Evolutionary conservation across 1,284 basidiomycete species (phyloP), one percentile per base, ranked within the genome.

Genomic region (Moniliella sp.): DNA sequence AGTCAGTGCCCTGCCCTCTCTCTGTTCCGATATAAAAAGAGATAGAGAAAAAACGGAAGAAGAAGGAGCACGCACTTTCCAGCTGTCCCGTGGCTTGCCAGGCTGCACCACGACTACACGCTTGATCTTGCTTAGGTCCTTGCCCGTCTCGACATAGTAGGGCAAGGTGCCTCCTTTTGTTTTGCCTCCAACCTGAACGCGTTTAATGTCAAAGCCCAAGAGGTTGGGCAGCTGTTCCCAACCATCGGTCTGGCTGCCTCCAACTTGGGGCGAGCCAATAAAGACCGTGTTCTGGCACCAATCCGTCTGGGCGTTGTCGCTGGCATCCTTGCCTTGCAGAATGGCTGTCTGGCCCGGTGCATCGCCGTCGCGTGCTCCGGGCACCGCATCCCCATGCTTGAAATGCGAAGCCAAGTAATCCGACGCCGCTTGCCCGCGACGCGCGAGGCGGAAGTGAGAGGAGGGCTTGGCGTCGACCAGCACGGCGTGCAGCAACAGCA

Each of bases 161-260:
- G 36, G 31, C 16, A 19, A 12, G 12, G 14, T 27, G 12, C 23
- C 25, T 8, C 16, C 16, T 10, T 14, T 27, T 14, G 18, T 37
- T 13, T 30, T 37, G 12, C 25, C 33, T n/a, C 46, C 37, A 8
- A 23, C 30, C 10, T 48, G 21, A 28, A 48, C 48, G 19, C 43
- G 38, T 39, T 43, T 42, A 11, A 42, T 40, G 34, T 54, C 45
- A 33, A 54, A 54, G 25, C 45, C 50, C n/a, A 48, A 36, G 27
- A 54, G 40, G 28, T 51, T 42, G 15, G 50, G 49, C 40, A 47
- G 42, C 12, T 40, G 37, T 19, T 38, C 36, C 50, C 50, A 54
- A n/a, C 50, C 50, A 12, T 34, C 34, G 18, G 30, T 27, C 34
- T 32, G 41, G 10, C 37, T 33, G 11, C 50, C 50, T 2, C 37